A percentile compares a stretch with the other conserved stretches of the same genome.
Conservation (phyloP, 306 rosid genomes). For the Vigna unguiculata region DNA sequence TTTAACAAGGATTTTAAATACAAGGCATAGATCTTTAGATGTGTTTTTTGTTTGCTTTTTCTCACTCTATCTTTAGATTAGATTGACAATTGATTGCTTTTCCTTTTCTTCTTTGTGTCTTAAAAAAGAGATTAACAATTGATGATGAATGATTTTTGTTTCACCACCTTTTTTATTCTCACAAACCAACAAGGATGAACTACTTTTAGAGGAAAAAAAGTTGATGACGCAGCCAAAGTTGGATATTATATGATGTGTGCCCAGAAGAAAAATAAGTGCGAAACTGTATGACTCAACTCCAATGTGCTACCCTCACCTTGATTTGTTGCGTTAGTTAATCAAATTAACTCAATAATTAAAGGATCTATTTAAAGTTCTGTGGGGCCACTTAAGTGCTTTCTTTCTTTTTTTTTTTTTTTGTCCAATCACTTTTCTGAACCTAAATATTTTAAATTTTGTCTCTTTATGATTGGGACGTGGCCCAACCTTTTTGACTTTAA, state of each 20-base stretch:
- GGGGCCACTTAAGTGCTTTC: constrained; percentile 29
- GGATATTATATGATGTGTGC: too few species aligned
- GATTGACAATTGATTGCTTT: too few species aligned
- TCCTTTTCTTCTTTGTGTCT: too few species aligned
- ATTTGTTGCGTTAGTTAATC: constrained; percentile 41
- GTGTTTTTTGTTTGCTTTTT: too few species aligned
- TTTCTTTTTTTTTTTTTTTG: background rate
- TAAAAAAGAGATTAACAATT: too few species aligned
- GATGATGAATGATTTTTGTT: background rate
- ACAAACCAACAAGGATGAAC: constrained; percentile 24
- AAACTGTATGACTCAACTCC: background rate
- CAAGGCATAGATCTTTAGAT: too few species aligned
- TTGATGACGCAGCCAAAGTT: background rate
- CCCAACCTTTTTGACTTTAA: constrained; percentile 41
- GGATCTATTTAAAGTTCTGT: background rate
- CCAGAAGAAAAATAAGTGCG: background rate
- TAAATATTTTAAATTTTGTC: constrained; percentile 28
- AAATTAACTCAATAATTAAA: background rate
- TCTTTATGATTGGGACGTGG: constrained; percentile 13
- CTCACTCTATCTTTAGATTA: too few species aligned
- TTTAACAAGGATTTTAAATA: too few species aligned
- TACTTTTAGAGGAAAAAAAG: background rate
- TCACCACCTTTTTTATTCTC: background rate
- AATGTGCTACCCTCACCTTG: constrained; percentile 1
- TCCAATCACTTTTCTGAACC: background rate